Conservation (phyloP, 106 monocot genomes). For the Dendrobium chrysotoxum region DNA sequence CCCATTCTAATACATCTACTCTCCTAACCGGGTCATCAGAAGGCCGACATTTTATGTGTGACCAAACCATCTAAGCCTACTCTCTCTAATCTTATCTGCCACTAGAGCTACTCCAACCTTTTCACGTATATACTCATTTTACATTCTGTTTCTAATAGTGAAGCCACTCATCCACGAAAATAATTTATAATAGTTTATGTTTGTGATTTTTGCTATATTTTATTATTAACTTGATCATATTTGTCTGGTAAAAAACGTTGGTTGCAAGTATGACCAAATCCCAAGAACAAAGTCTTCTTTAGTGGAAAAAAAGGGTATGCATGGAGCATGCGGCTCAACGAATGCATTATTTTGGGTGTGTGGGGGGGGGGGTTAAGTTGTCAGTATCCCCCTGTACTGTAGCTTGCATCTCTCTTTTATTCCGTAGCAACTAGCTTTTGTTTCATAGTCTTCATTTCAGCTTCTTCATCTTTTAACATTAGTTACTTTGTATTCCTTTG, state of each 20-base stretch:
- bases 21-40: too few species aligned
- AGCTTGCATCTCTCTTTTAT: background rate
- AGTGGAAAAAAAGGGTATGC: background rate
- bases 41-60: too few species aligned
- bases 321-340: too few species aligned
- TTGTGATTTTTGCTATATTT: background rate
- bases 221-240: background rate
- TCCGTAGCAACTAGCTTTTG: background rate
- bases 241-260: background rate
- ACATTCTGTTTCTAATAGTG: too few species aligned
- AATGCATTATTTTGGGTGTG: too few species aligned
- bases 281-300: background rate
- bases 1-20: too few species aligned
- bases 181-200: background rate
- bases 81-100: too few species aligned
- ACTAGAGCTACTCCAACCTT: too few species aligned
- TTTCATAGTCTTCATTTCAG: background rate
- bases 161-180: background rate
- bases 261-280: background rate
- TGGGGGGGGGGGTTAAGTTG: background rate
- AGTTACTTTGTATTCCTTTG: background rate
- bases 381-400: too few species aligned
- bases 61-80: too few species aligned
- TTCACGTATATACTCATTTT: too few species aligned
- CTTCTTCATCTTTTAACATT: background rate